phyloP scores from a whole-genome alignment of 805 yeast genomes.

The Candida nitratophila region DNA sequence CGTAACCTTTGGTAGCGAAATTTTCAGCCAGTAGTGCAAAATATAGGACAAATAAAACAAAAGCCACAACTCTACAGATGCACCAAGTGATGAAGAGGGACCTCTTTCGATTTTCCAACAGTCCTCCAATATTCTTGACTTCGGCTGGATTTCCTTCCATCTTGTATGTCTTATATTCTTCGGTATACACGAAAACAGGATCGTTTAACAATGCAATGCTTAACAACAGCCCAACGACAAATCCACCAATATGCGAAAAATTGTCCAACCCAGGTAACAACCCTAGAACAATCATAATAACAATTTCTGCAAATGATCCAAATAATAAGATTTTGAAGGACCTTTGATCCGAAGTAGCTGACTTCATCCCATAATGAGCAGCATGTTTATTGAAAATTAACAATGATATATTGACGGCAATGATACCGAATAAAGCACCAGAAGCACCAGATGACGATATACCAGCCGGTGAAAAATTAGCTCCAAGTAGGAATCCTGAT shows the following conservation, averaged over 20 bases:
- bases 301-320: constrained; percentile 47
- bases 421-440: constrained; percentile 64
- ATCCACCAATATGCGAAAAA: constrained; percentile 72
- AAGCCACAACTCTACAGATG: constrained; percentile 34
- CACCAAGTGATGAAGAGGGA: constrained; percentile 45
- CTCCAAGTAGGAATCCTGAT: constrained; percentile 60
- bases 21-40: constrained; percentile 42
- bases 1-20: constrained; percentile 41
- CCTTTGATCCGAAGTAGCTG: constrained; percentile 20
- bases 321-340: constrained; percentile 39
- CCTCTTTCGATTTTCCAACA: constrained; percentile 23
- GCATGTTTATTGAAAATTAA: constrained; percentile 40
- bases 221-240: constrained; percentile 49
- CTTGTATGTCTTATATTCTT: constrained; percentile 12
- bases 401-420: constrained; percentile 54
- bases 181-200: constrained; percentile 37
- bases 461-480: constrained; percentile 63
- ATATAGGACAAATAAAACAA: constrained; percentile 41
- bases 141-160: constrained; percentile 8
- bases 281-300: constrained; percentile 56
- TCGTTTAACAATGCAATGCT: constrained; percentile 47
- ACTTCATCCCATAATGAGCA: constrained; percentile 34
- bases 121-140: constrained; percentile 2
- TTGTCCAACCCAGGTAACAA: constrained; percentile 69
- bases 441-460: constrained; percentile 64